These are phyloP conservation scores for Psilocybe mexicana DNA, from an alignment of 1,284 basidiomycete genomes.

Conservation along the genomic window DNA sequence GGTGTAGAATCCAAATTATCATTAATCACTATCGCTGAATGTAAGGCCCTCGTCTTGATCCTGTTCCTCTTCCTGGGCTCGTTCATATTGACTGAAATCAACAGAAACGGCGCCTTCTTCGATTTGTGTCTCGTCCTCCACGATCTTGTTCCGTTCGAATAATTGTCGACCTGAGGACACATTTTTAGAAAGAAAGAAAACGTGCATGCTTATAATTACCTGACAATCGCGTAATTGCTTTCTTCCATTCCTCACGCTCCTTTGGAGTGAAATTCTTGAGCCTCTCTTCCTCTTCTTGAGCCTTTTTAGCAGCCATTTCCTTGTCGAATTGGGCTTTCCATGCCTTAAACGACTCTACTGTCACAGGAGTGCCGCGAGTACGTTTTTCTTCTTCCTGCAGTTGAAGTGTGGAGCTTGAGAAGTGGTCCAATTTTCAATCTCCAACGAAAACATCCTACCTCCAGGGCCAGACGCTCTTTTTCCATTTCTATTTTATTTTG, in stretches of 20 bases:
- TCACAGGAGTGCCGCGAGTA: conserved; percentile 90
- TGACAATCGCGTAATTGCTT: conserved; percentile 66
- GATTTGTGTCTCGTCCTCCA: conserved; percentile 76
- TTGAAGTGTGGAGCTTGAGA: neutral
- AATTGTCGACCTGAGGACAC: conserved; percentile 77
- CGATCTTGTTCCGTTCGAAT: conserved; percentile 78
- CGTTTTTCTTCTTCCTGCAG: conserved; percentile 83
- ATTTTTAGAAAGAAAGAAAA: conserved; percentile 5
- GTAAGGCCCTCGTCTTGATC: conserved; percentile 64
- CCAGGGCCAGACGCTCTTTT: conserved; percentile 71
- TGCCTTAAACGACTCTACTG: conserved; percentile 72
- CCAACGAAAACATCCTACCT: conserved; percentile 47
- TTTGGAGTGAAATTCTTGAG: conserved; percentile 76
- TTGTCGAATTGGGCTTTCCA: conserved; percentile 84
- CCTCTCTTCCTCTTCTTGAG: conserved; percentile 80
- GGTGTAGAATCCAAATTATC: neutral
- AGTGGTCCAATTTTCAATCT: neutral
- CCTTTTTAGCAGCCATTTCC: conserved; percentile 61
- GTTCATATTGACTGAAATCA: conserved; percentile 85
- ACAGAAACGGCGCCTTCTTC: conserved; percentile 87
- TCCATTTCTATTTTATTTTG: conserved; percentile 67
- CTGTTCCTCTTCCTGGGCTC: conserved; percentile 48
- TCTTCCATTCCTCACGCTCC: conserved; percentile 89
- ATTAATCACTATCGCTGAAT: conserved; percentile 83
- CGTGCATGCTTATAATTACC: conserved; percentile 22